Conservation (phyloP, 2,329 filamentous ascomycete species). For the Neocatenulostroma microsporum region DNA sequence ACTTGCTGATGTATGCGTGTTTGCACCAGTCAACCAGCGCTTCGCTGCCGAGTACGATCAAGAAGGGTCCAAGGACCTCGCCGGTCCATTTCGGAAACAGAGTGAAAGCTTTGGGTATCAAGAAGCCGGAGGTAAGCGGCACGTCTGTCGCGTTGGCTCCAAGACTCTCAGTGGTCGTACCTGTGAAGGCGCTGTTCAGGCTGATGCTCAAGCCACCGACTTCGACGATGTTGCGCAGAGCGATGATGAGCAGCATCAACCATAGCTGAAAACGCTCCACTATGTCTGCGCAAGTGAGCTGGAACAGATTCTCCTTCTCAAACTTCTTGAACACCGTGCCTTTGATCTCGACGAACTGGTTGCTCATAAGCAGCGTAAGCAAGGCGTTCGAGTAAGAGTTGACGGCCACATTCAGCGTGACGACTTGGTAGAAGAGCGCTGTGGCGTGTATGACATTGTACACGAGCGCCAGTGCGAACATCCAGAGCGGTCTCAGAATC, state of each 20-base stretch:
- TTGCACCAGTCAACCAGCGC: slow-evolving; percentile 97
- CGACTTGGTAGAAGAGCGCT: slow-evolving; percentile 91
- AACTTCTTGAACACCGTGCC: slow-evolving; percentile 98
- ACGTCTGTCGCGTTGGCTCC: slow-evolving; percentile 41
- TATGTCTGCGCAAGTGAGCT: slow-evolving; percentile 91
- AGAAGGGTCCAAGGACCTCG: slow-evolving; percentile 84
- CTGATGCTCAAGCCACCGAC: slow-evolving; percentile 69
- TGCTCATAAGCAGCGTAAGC: slow-evolving; percentile 84
- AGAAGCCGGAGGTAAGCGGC: slow-evolving; percentile 54
- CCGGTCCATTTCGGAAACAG: slow-evolving; percentile 79
- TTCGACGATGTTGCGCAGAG: slow-evolving; percentile 90
- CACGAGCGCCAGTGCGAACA: slow-evolving; percentile 76
- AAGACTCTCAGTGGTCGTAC: slow-evolving; percentile 21
- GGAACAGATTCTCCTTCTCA: slow-evolving; percentile 95
- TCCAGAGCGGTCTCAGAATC: slow-evolving; percentile 75
- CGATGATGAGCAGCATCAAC: slow-evolving; percentile 96
- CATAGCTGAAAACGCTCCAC: slow-evolving; percentile 96
- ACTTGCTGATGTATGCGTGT: slow-evolving; percentile 95
- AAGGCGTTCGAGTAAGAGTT: slow-evolving; percentile 98
- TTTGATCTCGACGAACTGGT: slow-evolving; percentile 99
- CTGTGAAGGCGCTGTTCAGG: slow-evolving; percentile 20
- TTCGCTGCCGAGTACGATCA: slow-evolving; percentile 90
- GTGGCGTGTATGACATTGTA: slow-evolving; percentile 87
- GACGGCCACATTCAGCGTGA: slow-evolving; percentile 94
- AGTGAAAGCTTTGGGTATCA: slow-evolving; percentile 84